phyloP scores from a whole-genome alignment of 2,329 filamentous ascomycete genomes.

The Aspergillus luchuensis region DNA sequence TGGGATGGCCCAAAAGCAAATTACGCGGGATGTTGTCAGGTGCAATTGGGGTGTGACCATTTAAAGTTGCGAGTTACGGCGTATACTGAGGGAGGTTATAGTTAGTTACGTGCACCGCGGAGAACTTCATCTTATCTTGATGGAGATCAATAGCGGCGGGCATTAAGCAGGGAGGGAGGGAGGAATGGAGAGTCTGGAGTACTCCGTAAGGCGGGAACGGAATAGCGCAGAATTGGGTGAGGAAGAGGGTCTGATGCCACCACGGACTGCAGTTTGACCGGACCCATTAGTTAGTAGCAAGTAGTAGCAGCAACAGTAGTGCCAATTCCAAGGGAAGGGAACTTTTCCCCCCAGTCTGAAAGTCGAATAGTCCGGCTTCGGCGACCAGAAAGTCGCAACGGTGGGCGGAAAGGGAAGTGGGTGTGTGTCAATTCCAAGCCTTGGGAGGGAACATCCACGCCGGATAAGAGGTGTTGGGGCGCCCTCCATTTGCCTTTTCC shows the following conservation, averaged over 20 bases:
- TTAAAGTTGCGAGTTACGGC: no score
- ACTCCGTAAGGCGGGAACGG: not conserved
- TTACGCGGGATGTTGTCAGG: not conserved
- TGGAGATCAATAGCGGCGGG: no score
- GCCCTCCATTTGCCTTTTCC: constrained; percentile 6
- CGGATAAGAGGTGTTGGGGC: constrained; percentile 20
- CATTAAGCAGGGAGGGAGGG: not conserved
- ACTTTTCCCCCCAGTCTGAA: no score
- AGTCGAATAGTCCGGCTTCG: constrained; percentile 28
- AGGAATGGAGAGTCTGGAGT: not conserved
- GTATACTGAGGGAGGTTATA: no score
- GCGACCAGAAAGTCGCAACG: constrained; percentile 22
- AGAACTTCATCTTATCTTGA: no score
- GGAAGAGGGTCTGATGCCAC: not conserved
- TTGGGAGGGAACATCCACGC: constrained; percentile 18
- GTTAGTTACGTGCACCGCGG: no score
- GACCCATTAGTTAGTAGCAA: not conserved
- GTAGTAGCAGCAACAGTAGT: no score
- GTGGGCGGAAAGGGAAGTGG: constrained; percentile 26
- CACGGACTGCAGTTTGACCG: not conserved
- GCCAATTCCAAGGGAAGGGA: no score
- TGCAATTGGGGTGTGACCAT: not conserved
- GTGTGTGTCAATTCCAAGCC: constrained; percentile 8
- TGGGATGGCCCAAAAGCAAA: not conserved
- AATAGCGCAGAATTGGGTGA: not conserved